Evolutionary conservation across 1,284 basidiomycete genomes (phyloP).

Genomic region (Pseudomicrostroma phylloplanum): DNA sequence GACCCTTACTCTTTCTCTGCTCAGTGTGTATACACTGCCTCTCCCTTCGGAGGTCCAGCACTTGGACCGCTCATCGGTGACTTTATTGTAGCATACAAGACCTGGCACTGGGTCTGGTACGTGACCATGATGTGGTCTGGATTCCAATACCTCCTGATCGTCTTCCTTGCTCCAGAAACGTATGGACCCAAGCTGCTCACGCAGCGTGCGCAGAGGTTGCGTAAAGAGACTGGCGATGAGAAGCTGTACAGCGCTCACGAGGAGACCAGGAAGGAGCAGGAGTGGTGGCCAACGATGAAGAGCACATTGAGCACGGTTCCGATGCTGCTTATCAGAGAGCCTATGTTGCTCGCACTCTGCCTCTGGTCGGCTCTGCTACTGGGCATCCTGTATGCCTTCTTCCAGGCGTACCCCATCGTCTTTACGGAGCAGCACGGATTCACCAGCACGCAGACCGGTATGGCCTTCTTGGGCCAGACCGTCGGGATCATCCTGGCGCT

Average conservation of each 20-base stretch:
- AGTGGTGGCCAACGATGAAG: constrained; percentile 55
- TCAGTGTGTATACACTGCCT: constrained; percentile 49
- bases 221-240: constrained; percentile 14
- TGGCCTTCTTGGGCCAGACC: constrained; percentile 68
- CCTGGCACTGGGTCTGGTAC: constrained; percentile 75
- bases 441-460: constrained; percentile 59
- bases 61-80: constrained; percentile 9
- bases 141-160: constrained; percentile 6
- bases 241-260: constrained; percentile 14
- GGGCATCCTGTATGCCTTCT: constrained; percentile 69
- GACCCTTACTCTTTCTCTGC: too few relatives aligned
- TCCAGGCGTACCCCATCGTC: constrained; percentile 60
- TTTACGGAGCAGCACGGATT: constrained; percentile 20
- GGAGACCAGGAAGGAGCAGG: constrained; percentile 54
- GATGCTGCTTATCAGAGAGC: constrained; percentile 16
- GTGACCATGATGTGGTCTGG: constrained; percentile 56
- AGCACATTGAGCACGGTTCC: constrained; percentile 52
- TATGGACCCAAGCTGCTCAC: constrained; percentile 63
- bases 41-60: constrained; percentile 10
- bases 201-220: constrained; percentile 54
- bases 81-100: constrained; percentile 9
- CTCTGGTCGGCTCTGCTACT: constrained; percentile 59
- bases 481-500: constrained; percentile 62
- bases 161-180: constrained; percentile 59
- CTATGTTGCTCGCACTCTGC: constrained; percentile 21